Percentiles rank a stretch among this genome's conserved stretches.
phyloP scores from a whole-genome alignment of 345 rosid species.

The Eucalyptus guilfoylei region DNA sequence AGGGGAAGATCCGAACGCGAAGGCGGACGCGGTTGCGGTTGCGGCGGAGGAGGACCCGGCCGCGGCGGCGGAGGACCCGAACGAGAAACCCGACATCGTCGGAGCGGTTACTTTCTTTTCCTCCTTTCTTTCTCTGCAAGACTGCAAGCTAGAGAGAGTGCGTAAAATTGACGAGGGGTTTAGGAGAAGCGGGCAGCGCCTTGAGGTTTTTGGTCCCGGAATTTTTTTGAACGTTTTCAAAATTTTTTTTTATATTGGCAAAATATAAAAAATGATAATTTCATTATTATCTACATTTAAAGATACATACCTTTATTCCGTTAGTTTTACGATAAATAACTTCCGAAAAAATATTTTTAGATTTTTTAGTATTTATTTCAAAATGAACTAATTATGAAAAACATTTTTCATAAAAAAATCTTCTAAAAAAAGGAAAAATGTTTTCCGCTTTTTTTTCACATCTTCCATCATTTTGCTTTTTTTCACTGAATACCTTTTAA shows the following conservation, averaged over 20 bases:
- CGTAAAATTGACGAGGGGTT: not conserved
- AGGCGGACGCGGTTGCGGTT: slow-evolving; percentile 1
- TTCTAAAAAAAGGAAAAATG: too few relatives aligned
- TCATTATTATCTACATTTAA: not conserved
- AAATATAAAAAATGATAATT: not conserved
- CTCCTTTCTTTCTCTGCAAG: not conserved
- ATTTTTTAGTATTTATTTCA: too few relatives aligned
- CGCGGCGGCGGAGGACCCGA: slow-evolving; percentile 26
- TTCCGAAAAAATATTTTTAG: too few relatives aligned
- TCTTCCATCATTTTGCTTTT: too few relatives aligned
- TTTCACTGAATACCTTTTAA: too few relatives aligned
- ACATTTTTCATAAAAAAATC: too few relatives aligned
- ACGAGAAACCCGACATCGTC: slow-evolving; percentile 23
- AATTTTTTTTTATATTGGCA: not conserved
- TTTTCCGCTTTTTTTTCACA: too few relatives aligned
- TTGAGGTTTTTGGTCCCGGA: not conserved
- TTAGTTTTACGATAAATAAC: too few relatives aligned
- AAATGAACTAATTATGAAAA: too few relatives aligned
- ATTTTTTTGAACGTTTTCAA: not conserved
- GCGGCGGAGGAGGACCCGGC: slow-evolving; percentile 27
- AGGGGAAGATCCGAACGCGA: slow-evolving; percentile 23
- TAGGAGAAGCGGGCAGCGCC: not conserved
- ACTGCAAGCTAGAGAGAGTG: not conserved
- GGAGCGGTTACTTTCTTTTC: not conserved
- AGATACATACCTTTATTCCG: too few relatives aligned